Conservation (phyloP, 768 basidiomycete species). For the Daedaleopsis nitida region DNA sequence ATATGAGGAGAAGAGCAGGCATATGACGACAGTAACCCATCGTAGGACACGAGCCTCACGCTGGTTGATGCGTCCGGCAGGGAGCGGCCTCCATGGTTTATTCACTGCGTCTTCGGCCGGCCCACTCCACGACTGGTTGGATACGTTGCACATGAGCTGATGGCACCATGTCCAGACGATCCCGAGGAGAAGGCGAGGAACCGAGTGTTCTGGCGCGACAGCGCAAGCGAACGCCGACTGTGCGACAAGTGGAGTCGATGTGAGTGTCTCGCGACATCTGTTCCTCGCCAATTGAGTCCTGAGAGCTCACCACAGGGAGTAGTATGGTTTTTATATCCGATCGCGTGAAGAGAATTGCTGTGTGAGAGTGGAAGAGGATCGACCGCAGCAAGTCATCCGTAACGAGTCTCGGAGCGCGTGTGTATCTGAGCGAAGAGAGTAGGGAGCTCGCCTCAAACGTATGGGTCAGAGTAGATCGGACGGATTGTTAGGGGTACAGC, state of each 20-base stretch:
- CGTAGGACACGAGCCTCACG: conserved; percentile 29
- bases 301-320: conserved; percentile 36
- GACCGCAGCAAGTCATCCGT: too few species aligned
- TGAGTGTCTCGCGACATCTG: not conserved
- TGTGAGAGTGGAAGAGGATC: conserved; percentile 7
- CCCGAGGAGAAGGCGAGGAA: conserved; percentile 7
- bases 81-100: conserved; percentile 40
- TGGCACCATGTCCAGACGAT: conserved; percentile 34
- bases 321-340: conserved; percentile 36
- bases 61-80: conserved; percentile 34
- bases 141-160: conserved; percentile 35
- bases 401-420: too few species aligned
- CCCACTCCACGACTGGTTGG: conserved; percentile 32
- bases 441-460: too few species aligned
- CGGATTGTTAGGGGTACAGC: too few species aligned
- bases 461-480: too few species aligned
- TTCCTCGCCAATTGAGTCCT: too few species aligned
- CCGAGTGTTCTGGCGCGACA: conserved; percentile 12
- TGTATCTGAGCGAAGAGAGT: too few species aligned
- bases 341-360: conserved; percentile 35
- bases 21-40: conserved; percentile 33
- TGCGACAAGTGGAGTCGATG: not conserved
- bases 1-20: conserved; percentile 20
- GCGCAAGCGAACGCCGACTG: conserved; percentile 25
- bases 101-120: conserved; percentile 36